Evolutionary conservation across 2,329 filamentous ascomycete genomes (phyloP), one percentile per base, ranked within the genome.

Genomic region (Fusarium anthophilum): DNA sequence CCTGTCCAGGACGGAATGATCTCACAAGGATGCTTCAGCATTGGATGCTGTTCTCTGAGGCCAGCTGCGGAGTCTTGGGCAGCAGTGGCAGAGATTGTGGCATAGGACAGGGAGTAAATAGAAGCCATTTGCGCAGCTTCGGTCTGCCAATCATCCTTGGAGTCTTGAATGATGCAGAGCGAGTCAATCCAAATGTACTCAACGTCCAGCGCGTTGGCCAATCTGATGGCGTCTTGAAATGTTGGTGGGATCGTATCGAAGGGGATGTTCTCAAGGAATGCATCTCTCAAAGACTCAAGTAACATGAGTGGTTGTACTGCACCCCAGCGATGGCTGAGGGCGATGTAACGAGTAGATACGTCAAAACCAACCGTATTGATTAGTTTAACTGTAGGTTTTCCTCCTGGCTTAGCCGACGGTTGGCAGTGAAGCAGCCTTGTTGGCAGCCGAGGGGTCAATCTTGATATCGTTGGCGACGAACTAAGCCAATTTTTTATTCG

Each of bases 151-250:
- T 74, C 72, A n/a, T 74, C 50, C 35, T 73, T 66, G 28, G 69
- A 75, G 47, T 74, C 72, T 39, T 74, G 72, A 8, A 73, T 70
- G 39, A 74, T 74, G 9, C 72, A 74, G 22, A 74, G 64, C 6
- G 72, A 75, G 24, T 75, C 72, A 28, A 75, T 75, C 72, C 72
- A 75, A 7, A 75, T 28, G 13, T 75, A 75, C 14, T 66, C 64
- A 8, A 75, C 51, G 7, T 35, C 65, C 12, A 75, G 39, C 3
- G 58, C 35, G 5, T 60, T 66, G 15, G 65, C 26, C 8, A 75
- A 26, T 22, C n/a, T 63, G 20, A 73, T 73, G 11, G 65, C 58
- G 26, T 75, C 69, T 53, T 70, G 72, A 30, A 75, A 75, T 30
- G 72, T 75, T 15, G 65, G 28, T 3, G 72, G 72, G 20, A 75